Percentiles rank a stretch among this genome's conserved stretches.
Evolutionary conservation across 1,284 basidiomycete genomes (phyloP).

Genomic region (Puccinia hordei): DNA sequence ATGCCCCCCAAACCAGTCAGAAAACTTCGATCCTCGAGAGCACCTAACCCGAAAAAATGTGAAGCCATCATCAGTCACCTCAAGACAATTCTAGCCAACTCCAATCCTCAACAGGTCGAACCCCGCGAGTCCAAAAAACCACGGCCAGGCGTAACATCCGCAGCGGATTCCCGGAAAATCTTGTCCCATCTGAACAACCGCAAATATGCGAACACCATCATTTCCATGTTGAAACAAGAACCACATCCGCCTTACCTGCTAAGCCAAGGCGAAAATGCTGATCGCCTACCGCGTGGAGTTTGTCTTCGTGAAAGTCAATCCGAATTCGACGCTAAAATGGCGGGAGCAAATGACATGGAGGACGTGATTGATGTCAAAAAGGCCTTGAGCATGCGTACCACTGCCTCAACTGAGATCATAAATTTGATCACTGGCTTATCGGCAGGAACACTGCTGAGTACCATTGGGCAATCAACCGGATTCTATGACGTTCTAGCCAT

Average conservation of each 20-base stretch:
- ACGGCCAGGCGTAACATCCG: neutral
- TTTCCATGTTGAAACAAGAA: conserved; percentile 7
- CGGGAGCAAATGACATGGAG: neutral
- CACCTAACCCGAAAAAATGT: neutral
- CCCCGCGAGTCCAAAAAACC: neutral
- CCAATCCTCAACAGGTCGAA: neutral
- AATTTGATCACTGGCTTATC: conserved; percentile 36
- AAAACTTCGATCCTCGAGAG: neutral
- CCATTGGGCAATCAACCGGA: conserved; percentile 1
- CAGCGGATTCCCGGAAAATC: neutral
- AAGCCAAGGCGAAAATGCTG: neutral
- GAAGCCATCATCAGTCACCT: neutral
- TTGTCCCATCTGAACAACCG: conserved; percentile 1
- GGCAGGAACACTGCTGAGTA: conserved; percentile 3
- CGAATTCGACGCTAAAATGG: neutral
- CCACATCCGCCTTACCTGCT: neutral
- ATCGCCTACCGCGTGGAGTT: neutral
- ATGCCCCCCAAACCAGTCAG: neutral
- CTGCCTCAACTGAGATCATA: neutral
- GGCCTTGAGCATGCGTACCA: neutral
- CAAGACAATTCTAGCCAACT: neutral
- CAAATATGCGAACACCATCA: neutral
- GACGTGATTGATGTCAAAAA: conserved; percentile 9
- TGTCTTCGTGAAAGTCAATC: neutral
- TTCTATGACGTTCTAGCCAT: conserved; percentile 39